Evolutionary conservation across 768 basidiomycete species (phyloP).

Genomic region (Suillus fuscotomentosus): DNA sequence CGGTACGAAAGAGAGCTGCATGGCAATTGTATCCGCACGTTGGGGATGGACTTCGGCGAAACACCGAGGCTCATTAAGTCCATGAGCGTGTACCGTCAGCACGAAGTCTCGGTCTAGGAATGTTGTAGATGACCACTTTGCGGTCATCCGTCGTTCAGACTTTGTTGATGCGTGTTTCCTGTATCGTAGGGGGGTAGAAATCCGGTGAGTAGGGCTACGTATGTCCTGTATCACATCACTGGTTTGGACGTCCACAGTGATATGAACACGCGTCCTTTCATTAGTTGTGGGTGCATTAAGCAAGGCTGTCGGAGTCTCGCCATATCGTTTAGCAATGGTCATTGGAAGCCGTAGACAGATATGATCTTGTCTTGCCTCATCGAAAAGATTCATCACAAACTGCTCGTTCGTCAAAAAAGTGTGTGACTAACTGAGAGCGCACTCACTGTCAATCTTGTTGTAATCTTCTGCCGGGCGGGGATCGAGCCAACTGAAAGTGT

Average conservation of each 20-base stretch:
- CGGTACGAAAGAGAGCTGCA: conserved; percentile 56
- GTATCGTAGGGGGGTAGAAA: conserved; percentile 34
- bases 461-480: conserved; percentile 39
- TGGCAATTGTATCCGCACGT: conserved; percentile 36
- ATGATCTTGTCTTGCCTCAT: conserved; percentile 46
- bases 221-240: conserved; percentile 41
- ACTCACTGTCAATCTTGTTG: conserved; percentile 42
- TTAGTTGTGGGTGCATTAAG: conserved; percentile 27
- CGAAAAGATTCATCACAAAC: conserved; percentile 54
- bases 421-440: neutral
- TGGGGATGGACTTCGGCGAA: conserved; percentile 45
- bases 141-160: conserved; percentile 41
- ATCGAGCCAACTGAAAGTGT: conserved; percentile 58
- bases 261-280: conserved; percentile 34
- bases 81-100: conserved; percentile 45
- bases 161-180: conserved; percentile 30
- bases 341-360: conserved; percentile 55
- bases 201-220: conserved; percentile 44
- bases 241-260: conserved; percentile 50
- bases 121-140: conserved; percentile 36
- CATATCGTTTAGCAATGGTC: conserved; percentile 51
- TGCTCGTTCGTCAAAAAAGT: conserved; percentile 14
- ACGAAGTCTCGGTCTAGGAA: conserved; percentile 52
- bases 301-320: conserved; percentile 39
- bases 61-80: conserved; percentile 52